A percentile compares a stretch with the other conserved stretches of the same genome.
phyloP scores from a whole-genome alignment of 2,329 filamentous ascomycete genomes.

The Tolypocladium guangdongense region DNA sequence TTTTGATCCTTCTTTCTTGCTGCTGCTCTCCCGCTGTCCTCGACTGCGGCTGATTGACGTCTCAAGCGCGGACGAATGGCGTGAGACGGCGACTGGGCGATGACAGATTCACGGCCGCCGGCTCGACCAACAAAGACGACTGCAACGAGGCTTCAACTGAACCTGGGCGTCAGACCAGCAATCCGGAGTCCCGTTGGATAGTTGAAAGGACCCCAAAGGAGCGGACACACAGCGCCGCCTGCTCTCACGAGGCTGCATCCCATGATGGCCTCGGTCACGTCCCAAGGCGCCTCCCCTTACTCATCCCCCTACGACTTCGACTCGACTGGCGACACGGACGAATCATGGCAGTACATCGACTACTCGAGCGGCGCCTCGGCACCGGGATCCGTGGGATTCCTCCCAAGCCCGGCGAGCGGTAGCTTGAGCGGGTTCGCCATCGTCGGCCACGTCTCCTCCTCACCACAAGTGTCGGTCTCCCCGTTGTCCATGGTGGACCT shows the following conservation, averaged over 20 bases:
- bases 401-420: constrained; percentile 38
- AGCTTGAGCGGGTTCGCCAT: constrained; percentile 41
- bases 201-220: not conserved
- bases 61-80: not conserved
- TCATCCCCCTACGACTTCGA: constrained; percentile 29
- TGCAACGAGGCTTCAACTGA: not conserved
- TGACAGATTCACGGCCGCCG: too few relatives aligned
- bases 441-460: constrained; percentile 25
- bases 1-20: not conserved
- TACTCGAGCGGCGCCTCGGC: constrained; percentile 22
- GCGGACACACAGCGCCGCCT: not conserved
- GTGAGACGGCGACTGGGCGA: not conserved
- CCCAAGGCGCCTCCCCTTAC: constrained; percentile 25
- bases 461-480: constrained; percentile 24
- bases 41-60: not conserved
- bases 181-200: not conserved
- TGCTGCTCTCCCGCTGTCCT: not conserved
- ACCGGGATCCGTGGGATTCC: constrained; percentile 30
- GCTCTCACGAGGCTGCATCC: not conserved
- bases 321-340: constrained; percentile 27
- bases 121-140: not conserved
- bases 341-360: constrained; percentile 34
- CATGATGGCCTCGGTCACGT: constrained; percentile 26
- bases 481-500: constrained; percentile 29
- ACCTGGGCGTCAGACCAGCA: too few relatives aligned